These are phyloP conservation scores for Pseudonitzschia delicatissima DNA, from an alignment of 108 stramenopile genomes.

Conservation along the genomic window DNA sequence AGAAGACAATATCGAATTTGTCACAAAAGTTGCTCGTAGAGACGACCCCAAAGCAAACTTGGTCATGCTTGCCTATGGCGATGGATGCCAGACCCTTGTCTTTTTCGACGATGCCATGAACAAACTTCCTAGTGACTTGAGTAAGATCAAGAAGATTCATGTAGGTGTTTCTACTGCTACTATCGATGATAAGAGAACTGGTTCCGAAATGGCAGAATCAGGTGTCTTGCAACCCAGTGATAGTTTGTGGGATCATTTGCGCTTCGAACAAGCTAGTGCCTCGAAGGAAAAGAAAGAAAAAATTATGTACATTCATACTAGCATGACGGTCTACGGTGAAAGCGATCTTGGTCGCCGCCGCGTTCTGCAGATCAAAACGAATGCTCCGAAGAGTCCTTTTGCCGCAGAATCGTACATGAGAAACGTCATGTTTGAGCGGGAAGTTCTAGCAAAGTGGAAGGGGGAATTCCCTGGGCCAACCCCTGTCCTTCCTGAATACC, in stretches of 20 bases:
- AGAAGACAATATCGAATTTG: conserved; percentile 36
- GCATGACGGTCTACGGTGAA: conserved; percentile 17
- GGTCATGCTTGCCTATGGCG: conserved; percentile 34
- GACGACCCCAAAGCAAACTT: conserved; percentile 13
- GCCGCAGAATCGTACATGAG: conserved; percentile 17
- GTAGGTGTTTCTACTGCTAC: conserved; percentile 25
- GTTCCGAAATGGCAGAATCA: conserved; percentile 21
- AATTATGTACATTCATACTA: conserved; percentile 32
- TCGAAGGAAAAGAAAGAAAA: conserved; percentile 20
- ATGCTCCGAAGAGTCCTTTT: conserved; percentile 11
- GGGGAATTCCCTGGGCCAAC: background rate
- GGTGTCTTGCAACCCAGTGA: conserved; percentile 34
- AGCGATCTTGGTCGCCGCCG: conserved; percentile 19
- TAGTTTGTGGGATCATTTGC: conserved; percentile 39
- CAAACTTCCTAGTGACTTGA: conserved; percentile 23
- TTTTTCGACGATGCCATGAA: conserved; percentile 31
- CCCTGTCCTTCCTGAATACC: background rate
- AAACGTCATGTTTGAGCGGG: conserved; percentile 30
- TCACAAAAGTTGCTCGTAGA: conserved; percentile 30
- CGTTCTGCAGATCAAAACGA: conserved; percentile 35
- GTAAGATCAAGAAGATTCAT: conserved; percentile 24
- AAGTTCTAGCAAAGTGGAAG: conserved; percentile 27
- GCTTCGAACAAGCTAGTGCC: conserved; percentile 10
- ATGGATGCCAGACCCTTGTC: conserved; percentile 37
- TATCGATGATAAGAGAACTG: conserved; percentile 13